Evolutionary conservation across 1,284 basidiomycete genomes (phyloP), one percentile per base, ranked within the genome.

Genomic region (Volvariella surrecta): DNA sequence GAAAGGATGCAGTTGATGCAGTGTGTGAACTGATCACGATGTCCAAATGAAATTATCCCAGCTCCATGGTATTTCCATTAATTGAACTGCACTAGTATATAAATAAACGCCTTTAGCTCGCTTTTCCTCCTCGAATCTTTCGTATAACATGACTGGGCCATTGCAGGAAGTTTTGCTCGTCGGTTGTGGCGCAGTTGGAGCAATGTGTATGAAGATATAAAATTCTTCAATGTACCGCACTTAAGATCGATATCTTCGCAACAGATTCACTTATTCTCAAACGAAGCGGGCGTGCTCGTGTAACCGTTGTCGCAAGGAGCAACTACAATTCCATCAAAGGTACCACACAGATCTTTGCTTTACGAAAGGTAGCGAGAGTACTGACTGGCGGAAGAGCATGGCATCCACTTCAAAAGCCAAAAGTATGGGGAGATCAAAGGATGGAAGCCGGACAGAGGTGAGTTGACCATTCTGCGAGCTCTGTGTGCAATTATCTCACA

Each of bases 221-320:
- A 6, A 13, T 10, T 39, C n/a, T 43, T 15, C 9, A 37, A n/a
- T 20, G 4, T 3, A 15, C 8, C 18, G 19, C n/a, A 13, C 18
- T 43, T 32, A n/a, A 16, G 17, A 9, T 9, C 19, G 9, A 21
- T 19, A 37, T 18, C 8, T 32, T 20, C 34, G 16, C 1, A 45
- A 8, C 45, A 81, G 78, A 87, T 58, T 71, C 82, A 0, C 68
- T 78, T 41, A 67, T 87, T 20, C 66, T 89, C 24, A 71, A 81
- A 53, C 66, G 66, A 44, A 75, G 76, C 44, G 79, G 80, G 4
- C 65, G 68, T 22, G 80, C 74, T 1, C 64, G 73, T n/a, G 78
- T 90, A 8, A 89, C 85, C 0, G 80, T 71, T 9, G 79, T 89
- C 3, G 86, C 86, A 1, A 63, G 87, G 41, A 79, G 82, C 43